A percentile compares a stretch with the other conserved stretches of the same genome.
Conservation (phyloP, 1,139 yeast species). For the Hansenula sp. region DNA sequence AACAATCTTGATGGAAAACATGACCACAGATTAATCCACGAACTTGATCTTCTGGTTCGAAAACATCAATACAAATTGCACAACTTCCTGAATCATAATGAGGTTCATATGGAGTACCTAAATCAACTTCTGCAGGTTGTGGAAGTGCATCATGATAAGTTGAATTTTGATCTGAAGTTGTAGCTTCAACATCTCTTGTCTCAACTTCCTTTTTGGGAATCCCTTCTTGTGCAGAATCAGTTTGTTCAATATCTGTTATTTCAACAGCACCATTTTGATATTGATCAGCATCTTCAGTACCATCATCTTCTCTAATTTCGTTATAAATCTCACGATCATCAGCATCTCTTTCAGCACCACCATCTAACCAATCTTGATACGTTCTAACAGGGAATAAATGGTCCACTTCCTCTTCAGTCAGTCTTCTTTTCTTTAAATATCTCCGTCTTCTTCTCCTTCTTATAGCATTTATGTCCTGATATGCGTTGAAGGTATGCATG, state of each 20-base stretch:
- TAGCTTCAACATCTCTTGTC: not conserved
- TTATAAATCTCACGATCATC: slow-evolving; percentile 20
- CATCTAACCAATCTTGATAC: slow-evolving; percentile 58
- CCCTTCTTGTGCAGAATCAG: not conserved
- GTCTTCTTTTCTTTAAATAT: slow-evolving; percentile 41
- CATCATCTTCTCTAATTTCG: slow-evolving; percentile 22
- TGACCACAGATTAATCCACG: slow-evolving; percentile 81
- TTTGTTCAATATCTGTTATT: not conserved
- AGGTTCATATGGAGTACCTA: slow-evolving; percentile 18
- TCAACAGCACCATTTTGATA: not conserved
- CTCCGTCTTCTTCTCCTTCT: slow-evolving; percentile 19
- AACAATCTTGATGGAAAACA: slow-evolving; percentile 74
- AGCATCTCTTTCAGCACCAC: slow-evolving; percentile 29
- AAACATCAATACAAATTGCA: slow-evolving; percentile 71
- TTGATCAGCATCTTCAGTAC: slow-evolving; percentile 11
- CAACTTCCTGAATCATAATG: slow-evolving; percentile 72
- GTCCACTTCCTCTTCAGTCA: slow-evolving; percentile 59
- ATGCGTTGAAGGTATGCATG: slow-evolving; percentile 16
- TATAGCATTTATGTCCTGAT: slow-evolving; percentile 12
- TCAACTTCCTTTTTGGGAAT: not conserved
- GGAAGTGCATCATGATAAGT: slow-evolving; percentile 7
- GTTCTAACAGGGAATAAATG: slow-evolving; percentile 61
- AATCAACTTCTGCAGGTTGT: slow-evolving; percentile 14
- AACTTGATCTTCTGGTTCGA: slow-evolving; percentile 60
- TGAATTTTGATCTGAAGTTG: not conserved